A percentile compares a stretch with the other conserved stretches of the same genome.
Conservation (phyloP, 2,329 filamentous ascomycete genomes). For the Verticillium isaacii region DNA sequence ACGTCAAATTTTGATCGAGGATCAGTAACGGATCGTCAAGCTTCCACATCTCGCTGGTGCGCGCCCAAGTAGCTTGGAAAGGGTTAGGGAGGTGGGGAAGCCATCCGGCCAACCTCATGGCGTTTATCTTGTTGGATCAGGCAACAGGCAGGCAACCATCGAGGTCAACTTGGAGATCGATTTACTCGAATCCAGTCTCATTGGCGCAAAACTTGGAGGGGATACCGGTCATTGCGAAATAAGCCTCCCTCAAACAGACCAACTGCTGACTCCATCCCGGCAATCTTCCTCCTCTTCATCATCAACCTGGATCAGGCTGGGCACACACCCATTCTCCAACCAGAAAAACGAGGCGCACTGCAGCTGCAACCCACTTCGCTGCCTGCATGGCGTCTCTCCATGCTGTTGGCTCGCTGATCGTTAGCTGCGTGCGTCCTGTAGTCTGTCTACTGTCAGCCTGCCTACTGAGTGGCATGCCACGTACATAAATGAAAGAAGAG, state of each 20-base stretch:
- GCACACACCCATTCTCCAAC: not conserved
- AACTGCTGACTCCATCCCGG: not conserved
- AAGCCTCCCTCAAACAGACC: not conserved
- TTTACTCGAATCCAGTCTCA: not conserved
- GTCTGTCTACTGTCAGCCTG: not conserved
- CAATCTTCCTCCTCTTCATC: not conserved
- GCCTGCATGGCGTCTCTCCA: not conserved
- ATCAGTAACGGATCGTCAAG: no score
- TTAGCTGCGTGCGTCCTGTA: not conserved
- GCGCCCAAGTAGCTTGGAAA: no score
- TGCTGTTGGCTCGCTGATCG: not conserved
- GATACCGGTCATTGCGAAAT: not conserved
- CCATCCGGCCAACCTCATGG: not conserved
- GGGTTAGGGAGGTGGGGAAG: no score
- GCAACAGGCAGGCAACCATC: not conserved
- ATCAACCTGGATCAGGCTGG: not conserved
- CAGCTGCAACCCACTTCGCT: not conserved
- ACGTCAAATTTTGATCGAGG: no score
- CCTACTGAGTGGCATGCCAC: not conserved
- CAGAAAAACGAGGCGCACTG: not conserved
- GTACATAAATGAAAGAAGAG: not conserved
- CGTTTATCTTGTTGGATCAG: not conserved
- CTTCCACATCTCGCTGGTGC: no score
- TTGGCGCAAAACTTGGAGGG: not conserved
- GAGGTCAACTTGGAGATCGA: not conserved